Percentiles rank a stretch among this genome's conserved stretches.
phyloP scores from a whole-genome alignment of 108 stramenopile genomes.

The Nitzschia sp. region DNA sequence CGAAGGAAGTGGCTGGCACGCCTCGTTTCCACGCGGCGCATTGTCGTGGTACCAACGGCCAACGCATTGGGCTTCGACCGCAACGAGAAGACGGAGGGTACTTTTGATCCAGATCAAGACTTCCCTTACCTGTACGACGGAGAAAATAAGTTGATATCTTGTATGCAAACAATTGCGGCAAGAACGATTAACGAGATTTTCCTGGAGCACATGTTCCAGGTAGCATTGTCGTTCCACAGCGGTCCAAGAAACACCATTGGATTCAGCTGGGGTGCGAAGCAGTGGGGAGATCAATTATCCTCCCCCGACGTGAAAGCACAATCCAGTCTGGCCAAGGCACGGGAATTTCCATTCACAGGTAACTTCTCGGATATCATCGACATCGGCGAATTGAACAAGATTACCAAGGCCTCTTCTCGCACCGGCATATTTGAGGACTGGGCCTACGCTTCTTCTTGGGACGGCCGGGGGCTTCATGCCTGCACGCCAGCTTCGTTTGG shows the following conservation, averaged over 20 bases:
- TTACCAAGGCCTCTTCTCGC: slow-evolving; percentile 77
- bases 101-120: slow-evolving; percentile 48
- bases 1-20: slow-evolving; percentile 75
- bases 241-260: slow-evolving; percentile 89
- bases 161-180: slow-evolving; percentile 88
- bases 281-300: slow-evolving; percentile 31
- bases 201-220: slow-evolving; percentile 86
- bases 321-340: slow-evolving; percentile 36
- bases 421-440: slow-evolving; percentile 91
- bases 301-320: slow-evolving; percentile 69
- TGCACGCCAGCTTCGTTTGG: slow-evolving; percentile 71
- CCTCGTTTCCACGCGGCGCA: slow-evolving; percentile 73
- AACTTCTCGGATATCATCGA: slow-evolving; percentile 47
- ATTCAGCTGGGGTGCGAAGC: slow-evolving; percentile 91
- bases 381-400: slow-evolving; percentile 72
- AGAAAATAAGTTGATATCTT: slow-evolving; percentile 24
- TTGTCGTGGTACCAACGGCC: slow-evolving; percentile 78
- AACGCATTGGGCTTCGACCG: slow-evolving; percentile 76
- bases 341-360: slow-evolving; percentile 42
- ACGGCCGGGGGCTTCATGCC: slow-evolving; percentile 47
- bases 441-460: slow-evolving; percentile 92
- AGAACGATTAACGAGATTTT: slow-evolving; percentile 91
- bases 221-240: slow-evolving; percentile 90
- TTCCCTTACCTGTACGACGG: slow-evolving; percentile 46
- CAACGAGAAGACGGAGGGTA: slow-evolving; percentile 26